phyloP scores from a whole-genome alignment of 2,329 filamentous ascomycete genomes.

The Xylaria sp. region DNA sequence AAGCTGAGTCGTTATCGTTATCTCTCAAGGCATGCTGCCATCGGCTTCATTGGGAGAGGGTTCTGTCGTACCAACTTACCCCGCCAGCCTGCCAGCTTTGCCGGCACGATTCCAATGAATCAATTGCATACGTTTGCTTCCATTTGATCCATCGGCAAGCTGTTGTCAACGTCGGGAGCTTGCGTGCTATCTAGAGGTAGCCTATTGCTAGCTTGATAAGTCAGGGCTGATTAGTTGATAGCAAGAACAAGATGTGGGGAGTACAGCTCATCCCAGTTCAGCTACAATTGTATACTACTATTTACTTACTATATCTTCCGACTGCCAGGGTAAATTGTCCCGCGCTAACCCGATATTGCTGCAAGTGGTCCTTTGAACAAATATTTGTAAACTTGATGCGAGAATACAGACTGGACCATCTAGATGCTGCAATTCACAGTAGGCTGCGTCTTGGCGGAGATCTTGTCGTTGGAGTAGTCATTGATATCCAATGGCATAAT shows the following conservation, averaged over 20 bases:
- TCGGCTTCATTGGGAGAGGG: neutral
- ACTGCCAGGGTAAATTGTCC: neutral
- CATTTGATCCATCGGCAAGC: neutral
- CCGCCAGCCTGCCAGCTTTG: constrained; percentile 12
- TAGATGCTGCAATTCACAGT: constrained; percentile 6
- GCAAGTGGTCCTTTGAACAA: constrained; percentile 2
- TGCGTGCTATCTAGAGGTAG: neutral
- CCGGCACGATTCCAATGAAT: neutral
- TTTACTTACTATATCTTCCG: neutral
- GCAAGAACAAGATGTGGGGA: neutral
- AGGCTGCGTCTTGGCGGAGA: constrained; percentile 12
- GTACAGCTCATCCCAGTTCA: neutral
- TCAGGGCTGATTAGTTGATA: neutral
- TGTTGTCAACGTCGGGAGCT: neutral
- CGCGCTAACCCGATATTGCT: neutral
- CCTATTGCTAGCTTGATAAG: neutral
- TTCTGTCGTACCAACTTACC: neutral
- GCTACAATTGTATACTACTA: neutral
- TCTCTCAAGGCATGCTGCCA: constrained; percentile 3
- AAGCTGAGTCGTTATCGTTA: constrained; percentile 26
- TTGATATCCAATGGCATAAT: neutral
- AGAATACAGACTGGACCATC: neutral
- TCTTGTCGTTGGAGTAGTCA: neutral
- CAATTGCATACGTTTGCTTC: neutral
- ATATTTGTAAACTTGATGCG: neutral